phyloP scores from a whole-genome alignment of 495 filamentous ascomycete genomes.

The Pyrenopolyporus hunteri region DNA sequence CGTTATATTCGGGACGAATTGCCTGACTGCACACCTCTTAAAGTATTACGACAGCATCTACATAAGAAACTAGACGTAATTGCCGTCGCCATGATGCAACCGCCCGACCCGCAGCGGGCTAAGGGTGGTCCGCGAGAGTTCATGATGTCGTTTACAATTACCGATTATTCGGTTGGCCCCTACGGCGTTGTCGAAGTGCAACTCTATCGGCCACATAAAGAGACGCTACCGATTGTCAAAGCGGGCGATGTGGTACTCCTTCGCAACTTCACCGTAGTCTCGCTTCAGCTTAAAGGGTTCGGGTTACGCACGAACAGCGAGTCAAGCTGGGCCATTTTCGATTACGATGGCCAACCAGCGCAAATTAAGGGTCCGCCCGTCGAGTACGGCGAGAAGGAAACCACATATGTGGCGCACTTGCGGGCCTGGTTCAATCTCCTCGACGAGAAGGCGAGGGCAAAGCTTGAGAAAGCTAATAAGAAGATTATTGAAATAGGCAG shows the following conservation, averaged over 20 bases:
- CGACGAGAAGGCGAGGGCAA: conserved; percentile 44
- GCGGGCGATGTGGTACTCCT: conserved; percentile 80
- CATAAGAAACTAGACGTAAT: conserved; percentile 66
- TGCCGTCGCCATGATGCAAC: conserved; percentile 66
- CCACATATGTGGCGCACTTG: conserved; percentile 42
- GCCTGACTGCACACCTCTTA: conserved; percentile 72
- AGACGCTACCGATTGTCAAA: conserved; percentile 68
- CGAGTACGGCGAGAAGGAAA: conserved; percentile 49
- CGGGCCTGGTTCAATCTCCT: conserved; percentile 50
- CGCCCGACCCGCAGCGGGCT: conserved; percentile 61
- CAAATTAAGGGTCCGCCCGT: conserved; percentile 55
- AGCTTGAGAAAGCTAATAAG: conserved; percentile 50
- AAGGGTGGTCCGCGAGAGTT: conserved; percentile 73
- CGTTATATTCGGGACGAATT: conserved; percentile 63
- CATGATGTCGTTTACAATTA: conserved; percentile 69
- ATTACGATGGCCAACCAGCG: conserved; percentile 41
- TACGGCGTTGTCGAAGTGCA: conserved; percentile 62
- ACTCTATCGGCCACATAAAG: conserved; percentile 75
- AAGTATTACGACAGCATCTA: conserved; percentile 63
- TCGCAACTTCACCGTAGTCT: conserved; percentile 71
- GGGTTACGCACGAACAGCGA: conserved; percentile 51
- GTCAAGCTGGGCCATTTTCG: conserved; percentile 70
- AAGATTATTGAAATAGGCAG: conserved; percentile 43
- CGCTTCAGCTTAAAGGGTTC: conserved; percentile 55
- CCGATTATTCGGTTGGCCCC: conserved; percentile 65